Evolutionary conservation across 331 rosid species (phyloP).

Genomic region (Pyracantha coccinea): DNA sequence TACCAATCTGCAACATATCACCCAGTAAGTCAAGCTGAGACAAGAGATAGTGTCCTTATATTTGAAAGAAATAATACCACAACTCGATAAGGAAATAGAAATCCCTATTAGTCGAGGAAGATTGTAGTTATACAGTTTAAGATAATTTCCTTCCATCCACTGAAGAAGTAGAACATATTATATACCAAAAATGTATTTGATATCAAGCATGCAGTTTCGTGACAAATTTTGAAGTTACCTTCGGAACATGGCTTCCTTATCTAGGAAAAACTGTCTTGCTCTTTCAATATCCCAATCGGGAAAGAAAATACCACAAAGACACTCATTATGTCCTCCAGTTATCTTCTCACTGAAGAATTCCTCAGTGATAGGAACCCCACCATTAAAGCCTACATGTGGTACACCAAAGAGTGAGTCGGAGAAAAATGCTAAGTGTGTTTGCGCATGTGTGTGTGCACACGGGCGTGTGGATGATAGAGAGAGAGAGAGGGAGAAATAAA

Average conservation of each 20-base stretch:
- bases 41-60: neutral
- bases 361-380: slow-evolving; percentile 38
- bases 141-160: neutral
- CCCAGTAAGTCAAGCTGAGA: neutral
- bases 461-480: neutral
- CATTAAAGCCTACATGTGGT: slow-evolving; percentile 34
- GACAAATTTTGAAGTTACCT: slow-evolving; percentile 14
- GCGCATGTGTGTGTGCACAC: neutral
- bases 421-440: neutral
- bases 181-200: neutral
- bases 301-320: slow-evolving; percentile 22
- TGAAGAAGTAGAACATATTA: neutral
- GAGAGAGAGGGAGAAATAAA: neutral
- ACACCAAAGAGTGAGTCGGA: neutral
- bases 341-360: slow-evolving; percentile 32
- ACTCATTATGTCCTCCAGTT: slow-evolving; percentile 36
- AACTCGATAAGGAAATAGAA: neutral
- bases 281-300: slow-evolving; percentile 35
- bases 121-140: neutral
- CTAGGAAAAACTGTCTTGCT: slow-evolving; percentile 24
- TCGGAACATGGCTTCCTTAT: slow-evolving; percentile 32
- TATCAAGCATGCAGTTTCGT: neutral
- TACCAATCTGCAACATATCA: slow-evolving; percentile 20
- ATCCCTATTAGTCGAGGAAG: neutral
- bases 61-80: neutral